Percentiles rank a stretch among this genome's conserved stretches.
phyloP scores from a whole-genome alignment of 805 yeast genomes.

The Kluyveromyces aestuarii region DNA sequence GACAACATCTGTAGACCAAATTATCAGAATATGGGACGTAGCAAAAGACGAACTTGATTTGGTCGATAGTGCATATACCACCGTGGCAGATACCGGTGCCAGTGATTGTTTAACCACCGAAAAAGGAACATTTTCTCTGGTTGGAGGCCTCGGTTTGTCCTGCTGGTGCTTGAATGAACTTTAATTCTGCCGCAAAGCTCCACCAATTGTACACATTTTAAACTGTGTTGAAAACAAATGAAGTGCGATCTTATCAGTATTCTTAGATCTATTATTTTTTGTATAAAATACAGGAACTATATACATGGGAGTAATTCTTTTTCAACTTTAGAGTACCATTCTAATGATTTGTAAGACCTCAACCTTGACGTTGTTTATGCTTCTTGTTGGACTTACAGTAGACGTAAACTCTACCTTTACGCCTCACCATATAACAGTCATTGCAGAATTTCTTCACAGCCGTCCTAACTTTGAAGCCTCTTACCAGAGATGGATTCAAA shows the following conservation, averaged over 20 bases:
- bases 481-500: slow-evolving; percentile 26
- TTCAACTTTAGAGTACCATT: slow-evolving; percentile 6
- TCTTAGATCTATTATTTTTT: too few relatives aligned
- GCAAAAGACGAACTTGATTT: slow-evolving; percentile 20
- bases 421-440: slow-evolving; percentile 85
- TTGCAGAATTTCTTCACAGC: slow-evolving; percentile 90
- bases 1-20: slow-evolving; percentile 80
- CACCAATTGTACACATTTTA: too few relatives aligned
- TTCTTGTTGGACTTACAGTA: slow-evolving; percentile 88
- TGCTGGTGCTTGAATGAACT: neutral
- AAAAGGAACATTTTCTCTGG: slow-evolving; percentile 31
- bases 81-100: slow-evolving; percentile 88
- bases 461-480: slow-evolving; percentile 87
- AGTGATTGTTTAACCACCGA: slow-evolving; percentile 32
- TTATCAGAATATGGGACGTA: slow-evolving; percentile 55
- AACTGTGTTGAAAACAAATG: neutral
- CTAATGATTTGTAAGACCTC: slow-evolving; percentile 4
- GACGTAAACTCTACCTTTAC: slow-evolving; percentile 91
- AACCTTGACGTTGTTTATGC: slow-evolving; percentile 91
- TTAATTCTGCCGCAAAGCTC: neutral
- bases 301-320: neutral
- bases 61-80: slow-evolving; percentile 47
- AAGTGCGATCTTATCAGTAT: neutral
- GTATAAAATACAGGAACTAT: neutral
- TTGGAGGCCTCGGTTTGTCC: slow-evolving; percentile 84